Conservation (phyloP, 2,329 filamentous ascomycete species). For the Fusarium equiseti region DNA sequence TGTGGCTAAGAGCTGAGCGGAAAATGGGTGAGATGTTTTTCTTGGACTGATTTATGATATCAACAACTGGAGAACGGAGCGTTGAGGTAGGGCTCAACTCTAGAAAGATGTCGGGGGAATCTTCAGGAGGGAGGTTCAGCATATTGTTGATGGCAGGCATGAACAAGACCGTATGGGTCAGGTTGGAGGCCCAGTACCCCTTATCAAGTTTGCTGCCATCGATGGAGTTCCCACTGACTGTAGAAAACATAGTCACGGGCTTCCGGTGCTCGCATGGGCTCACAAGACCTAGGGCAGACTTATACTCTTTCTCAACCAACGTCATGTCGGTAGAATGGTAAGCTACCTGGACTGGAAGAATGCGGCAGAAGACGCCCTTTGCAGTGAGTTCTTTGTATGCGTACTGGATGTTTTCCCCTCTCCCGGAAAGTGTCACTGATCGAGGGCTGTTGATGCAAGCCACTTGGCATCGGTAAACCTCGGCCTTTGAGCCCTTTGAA, state of each 20-base stretch:
- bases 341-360: conserved; percentile 55
- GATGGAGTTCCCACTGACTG: conserved; percentile 52
- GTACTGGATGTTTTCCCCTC: conserved; percentile 47
- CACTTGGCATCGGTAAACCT: conserved; percentile 48
- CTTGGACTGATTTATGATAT: conserved; percentile 48
- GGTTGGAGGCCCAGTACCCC: conserved; percentile 61
- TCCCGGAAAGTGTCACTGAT: conserved; percentile 60
- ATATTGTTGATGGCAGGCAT: conserved; percentile 55
- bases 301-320: conserved; percentile 54
- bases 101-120: conserved; percentile 53
- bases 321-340: conserved; percentile 62
- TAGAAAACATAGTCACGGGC: conserved; percentile 56
- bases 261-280: conserved; percentile 20
- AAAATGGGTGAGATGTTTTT: conserved; percentile 38
- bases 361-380: conserved; percentile 51
- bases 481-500: conserved; percentile 44
- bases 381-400: conserved; percentile 51
- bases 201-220: conserved; percentile 47
- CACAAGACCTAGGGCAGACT: conserved; percentile 44
- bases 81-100: conserved; percentile 57
- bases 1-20: conserved; percentile 47
- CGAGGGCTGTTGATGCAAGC: conserved; percentile 60
- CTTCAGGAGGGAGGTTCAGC: conserved; percentile 44
- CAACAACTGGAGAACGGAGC: conserved; percentile 54
- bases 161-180: conserved; percentile 61